Conservation (phyloP, 306 rosid genomes). For the Dryas drummondii region DNA sequence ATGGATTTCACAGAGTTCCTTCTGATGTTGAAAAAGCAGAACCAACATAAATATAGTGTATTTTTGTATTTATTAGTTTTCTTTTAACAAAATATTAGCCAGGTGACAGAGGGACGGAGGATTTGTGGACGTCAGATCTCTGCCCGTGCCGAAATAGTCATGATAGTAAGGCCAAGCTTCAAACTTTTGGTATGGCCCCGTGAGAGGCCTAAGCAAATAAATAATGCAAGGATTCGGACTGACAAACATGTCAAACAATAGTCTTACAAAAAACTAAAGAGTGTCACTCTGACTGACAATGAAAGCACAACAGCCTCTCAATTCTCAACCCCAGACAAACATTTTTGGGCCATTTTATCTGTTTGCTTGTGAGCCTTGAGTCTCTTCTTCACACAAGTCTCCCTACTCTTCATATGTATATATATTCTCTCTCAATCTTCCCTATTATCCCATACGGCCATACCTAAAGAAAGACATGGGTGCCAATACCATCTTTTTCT, state of each 20-base stretch:
- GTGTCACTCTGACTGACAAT: constrained; percentile 15
- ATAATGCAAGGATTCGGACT: background rate
- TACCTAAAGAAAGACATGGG: constrained; percentile 18
- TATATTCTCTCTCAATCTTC: background rate
- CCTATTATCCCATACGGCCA: background rate
- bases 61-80: no score
- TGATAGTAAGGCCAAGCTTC: background rate
- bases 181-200: background rate
- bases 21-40: no score
- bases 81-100: no score
- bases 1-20: no score
- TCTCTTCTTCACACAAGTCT: background rate
- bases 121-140: no score
- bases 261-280: background rate
- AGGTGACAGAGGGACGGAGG: no score
- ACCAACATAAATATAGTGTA: no score
- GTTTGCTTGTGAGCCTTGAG: background rate
- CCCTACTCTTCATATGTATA: background rate
- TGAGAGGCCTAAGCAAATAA: background rate
- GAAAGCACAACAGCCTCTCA: constrained; percentile 17
- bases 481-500: constrained; percentile 10
- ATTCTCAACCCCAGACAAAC: background rate
- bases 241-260: background rate
- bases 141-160: no score
- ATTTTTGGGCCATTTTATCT: background rate